Conservation (phyloP, 1,284 basidiomycete genomes). For the Mrakiaceae sp. region DNA sequence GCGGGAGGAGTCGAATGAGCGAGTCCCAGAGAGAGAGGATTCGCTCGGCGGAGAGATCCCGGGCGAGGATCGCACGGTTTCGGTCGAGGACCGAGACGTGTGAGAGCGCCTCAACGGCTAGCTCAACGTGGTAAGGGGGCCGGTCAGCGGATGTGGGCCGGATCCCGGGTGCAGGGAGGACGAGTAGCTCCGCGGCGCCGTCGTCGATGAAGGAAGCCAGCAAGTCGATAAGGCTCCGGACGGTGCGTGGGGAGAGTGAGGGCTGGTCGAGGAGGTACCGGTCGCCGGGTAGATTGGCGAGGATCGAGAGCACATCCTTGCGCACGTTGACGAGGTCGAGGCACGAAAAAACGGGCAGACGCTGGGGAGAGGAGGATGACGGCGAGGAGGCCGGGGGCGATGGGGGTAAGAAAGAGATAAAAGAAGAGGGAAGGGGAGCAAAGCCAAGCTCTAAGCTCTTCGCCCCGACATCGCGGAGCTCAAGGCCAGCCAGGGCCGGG, state of each 20-base stretch:
- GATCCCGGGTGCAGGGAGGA: too few species aligned
- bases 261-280: constrained; percentile 46
- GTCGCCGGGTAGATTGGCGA: constrained; percentile 52
- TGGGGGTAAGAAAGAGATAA: constrained; percentile 5
- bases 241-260: neutral
- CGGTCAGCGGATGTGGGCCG: constrained; percentile 32
- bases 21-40: constrained; percentile 44
- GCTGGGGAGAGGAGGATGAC: constrained; percentile 37
- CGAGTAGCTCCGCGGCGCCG: constrained; percentile 47
- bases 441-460: too few species aligned
- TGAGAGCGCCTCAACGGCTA: constrained; percentile 72
- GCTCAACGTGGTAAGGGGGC: constrained; percentile 54
- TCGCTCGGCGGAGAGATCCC: constrained; percentile 42
- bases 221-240: constrained; percentile 46
- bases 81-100: constrained; percentile 61
- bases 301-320: constrained; percentile 62
- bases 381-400: neutral
- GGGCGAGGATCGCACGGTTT: constrained; percentile 61
- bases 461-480: constrained; percentile 8
- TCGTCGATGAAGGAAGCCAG: constrained; percentile 66
- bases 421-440: too few species aligned
- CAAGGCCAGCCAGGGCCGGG: constrained; percentile 38
- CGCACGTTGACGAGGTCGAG: constrained; percentile 60
- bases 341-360: constrained; percentile 41
- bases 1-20: constrained; percentile 69